Base-by-base conservation (phyloP, 2,329 filamentous ascomycete genomes). In the Pseudogymnoascus sp. region DNA sequence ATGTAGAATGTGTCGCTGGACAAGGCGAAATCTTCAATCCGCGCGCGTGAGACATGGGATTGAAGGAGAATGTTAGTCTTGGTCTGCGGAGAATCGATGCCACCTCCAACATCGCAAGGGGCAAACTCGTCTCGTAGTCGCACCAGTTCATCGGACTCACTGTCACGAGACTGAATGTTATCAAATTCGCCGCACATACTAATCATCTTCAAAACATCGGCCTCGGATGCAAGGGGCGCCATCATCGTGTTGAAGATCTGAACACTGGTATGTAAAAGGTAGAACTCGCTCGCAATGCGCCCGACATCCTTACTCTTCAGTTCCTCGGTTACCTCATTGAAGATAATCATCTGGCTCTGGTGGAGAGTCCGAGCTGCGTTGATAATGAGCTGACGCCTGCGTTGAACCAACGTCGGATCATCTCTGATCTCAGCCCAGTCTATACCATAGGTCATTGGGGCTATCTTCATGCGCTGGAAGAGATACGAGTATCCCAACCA, bases 401-500 rank as follows among this genome's bases (percentile, higher is more conserved):
- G 84, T 71, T 95, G 89, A 1, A 97, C 91, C 25, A 99, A 82
- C 64, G 87, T 88, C 0, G 92, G 93, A 70, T 99, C 95, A 68
- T 97, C 90, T 34, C 87, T 82, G 62, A 91, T 89, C 75, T 99
- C 95, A 14, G 88, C 82, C 90, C 91, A 97, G 69, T 97, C 93
- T 59, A 99, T 97, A 2, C 93, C 95, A 71, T 99, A 99, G 1
- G 88, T 88, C 72, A 93, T 85, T 3, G 93, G 93, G 68, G 95
- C 96, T 64, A 90, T 86, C 73, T 90, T 87, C 95, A 99, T 99
- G 40, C 95, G 89, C 40, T 99, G 93, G 74, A 96, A 99, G 0
- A 99, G 81, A 72, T 97, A 99, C 0, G 93, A 97, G 74, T 99
- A 99, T 12, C 96, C 93, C 34, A 99, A 88, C 95, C 95, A 99